Conservation (phyloP, 176 grass and related monocot genomes). For the Guadua angustifolia region DNA sequence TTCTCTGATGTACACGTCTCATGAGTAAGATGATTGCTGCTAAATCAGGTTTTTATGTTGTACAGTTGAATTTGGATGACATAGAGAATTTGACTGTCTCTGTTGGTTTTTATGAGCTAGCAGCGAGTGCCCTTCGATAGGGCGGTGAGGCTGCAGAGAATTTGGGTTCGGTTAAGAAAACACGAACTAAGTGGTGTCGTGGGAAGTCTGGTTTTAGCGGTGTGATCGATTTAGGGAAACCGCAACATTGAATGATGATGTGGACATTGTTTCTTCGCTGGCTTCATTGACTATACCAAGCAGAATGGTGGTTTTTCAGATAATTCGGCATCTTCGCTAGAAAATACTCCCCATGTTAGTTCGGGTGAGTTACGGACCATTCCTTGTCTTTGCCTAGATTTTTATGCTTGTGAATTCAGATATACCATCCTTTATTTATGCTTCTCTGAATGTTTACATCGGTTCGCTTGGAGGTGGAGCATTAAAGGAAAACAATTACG, state of each 20-base stretch:
- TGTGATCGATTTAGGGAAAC: constrained; percentile 55
- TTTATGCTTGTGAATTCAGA: not conserved
- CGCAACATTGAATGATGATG: constrained; percentile 33
- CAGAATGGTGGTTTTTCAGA: not conserved
- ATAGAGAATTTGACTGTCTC: not conserved
- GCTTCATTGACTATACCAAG: constrained; percentile 6
- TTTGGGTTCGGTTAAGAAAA: constrained; percentile 6
- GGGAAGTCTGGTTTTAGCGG: not conserved
- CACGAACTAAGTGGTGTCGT: not conserved
- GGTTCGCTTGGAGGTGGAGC: not conserved
- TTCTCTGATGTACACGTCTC: no score
- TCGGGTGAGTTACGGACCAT: constrained; percentile 28
- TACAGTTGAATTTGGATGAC: constrained; percentile 37
- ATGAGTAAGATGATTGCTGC: no score
- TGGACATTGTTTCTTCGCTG: constrained; percentile 25
- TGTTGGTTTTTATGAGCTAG: constrained; percentile 11
- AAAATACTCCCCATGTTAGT: not conserved
- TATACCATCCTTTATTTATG: not conserved
- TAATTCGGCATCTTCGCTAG: not conserved
- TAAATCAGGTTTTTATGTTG: not conserved
- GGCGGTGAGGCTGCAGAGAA: not conserved
- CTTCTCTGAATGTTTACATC: not conserved
- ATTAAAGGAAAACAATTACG: not conserved
- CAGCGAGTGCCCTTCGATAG: not conserved
- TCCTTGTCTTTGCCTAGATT: constrained; percentile 6